phyloP scores from a whole-genome alignment of 352 stramenopile species.

The Phytophthora kernoviae region DNA sequence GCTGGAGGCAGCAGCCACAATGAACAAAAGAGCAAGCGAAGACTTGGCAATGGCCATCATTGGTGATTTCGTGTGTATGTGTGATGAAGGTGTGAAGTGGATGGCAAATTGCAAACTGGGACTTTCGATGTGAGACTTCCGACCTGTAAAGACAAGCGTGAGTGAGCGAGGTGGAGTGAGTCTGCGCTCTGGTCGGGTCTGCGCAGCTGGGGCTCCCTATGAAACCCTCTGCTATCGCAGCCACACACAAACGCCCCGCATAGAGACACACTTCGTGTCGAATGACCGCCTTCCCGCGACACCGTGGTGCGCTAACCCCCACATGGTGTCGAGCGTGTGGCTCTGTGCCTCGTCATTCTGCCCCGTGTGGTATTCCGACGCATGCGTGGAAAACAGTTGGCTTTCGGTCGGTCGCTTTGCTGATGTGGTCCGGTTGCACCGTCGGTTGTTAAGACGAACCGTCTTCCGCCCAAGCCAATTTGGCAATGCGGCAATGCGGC shows the following conservation, averaged over 20 bases:
- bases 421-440: conserved; percentile 12
- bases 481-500: not conserved
- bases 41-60: conserved; percentile 1
- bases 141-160: not conserved
- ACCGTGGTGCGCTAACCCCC: not conserved
- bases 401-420: conserved; percentile 5
- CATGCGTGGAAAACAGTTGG: conserved; percentile 27
- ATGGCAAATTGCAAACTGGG: conserved; percentile 3
- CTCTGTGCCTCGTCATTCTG: not conserved
- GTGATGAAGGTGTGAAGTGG: not conserved
- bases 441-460: not conserved
- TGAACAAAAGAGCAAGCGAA: not conserved
- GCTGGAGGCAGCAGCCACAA: not conserved
- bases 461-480: too few species aligned
- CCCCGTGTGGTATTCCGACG: conserved; percentile 23
- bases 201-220: not conserved
- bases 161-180: not conserved
- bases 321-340: conserved; percentile 23
- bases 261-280: not conserved
- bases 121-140: too few species aligned
- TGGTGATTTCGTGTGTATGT: not conserved
- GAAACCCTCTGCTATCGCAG: not conserved
- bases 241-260: not conserved
- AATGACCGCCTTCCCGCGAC: not conserved
- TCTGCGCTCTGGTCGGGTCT: not conserved